Base-by-base conservation (phyloP, 768 basidiomycete species). In the Agrocybe pediades region DNA sequence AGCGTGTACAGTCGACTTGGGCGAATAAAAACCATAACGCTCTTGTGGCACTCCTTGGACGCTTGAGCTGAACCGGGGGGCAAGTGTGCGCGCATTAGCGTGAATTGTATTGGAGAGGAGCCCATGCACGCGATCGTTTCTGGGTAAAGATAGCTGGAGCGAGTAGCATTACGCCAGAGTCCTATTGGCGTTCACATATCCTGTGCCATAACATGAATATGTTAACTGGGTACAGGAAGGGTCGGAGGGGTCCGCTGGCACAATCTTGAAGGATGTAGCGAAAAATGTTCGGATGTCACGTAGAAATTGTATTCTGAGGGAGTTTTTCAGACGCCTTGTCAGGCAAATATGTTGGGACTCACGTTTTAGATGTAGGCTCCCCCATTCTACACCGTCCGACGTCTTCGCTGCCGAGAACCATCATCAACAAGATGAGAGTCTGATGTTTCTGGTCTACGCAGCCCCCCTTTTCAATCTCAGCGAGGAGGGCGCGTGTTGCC, bases 391-490 rank as follows among this genome's bases (percentile, higher is more conserved):
- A 93, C 55, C 90, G 84, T 0, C 94, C 92, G 0, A 98, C 94
- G 66, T 99, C 97, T 66, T 98, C 97, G 56, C 92, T 95, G 8
- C 97, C 97, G n/a, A 98, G 76, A 2, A 90, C 88, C 92, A 99
- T 95, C 78, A 93, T 80, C 29, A 96, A 70, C 36, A 96, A 74
- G 3, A 95, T 87, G 8, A 98, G 74, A 43, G 77, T 81, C 70
- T 99, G 97, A 65, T 95, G 94, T 58, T 88, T 85, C 41, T 87
- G 80, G 68, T 98, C 97, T 2, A 98, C 82, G 64, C 96, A 98
- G 3, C 97, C 95, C 1, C 95, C 93, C 45, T 75, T 76, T 40
- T 79, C 76, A 26, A 98, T 82, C 69, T 97, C 94, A 4, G 80
- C 73, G 30, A 99, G 75, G 26, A 99, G 78, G 7, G 85, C 76